phyloP scores from a whole-genome alignment of 179 eudicot species.

The Monotropa hypopitys region DNA sequence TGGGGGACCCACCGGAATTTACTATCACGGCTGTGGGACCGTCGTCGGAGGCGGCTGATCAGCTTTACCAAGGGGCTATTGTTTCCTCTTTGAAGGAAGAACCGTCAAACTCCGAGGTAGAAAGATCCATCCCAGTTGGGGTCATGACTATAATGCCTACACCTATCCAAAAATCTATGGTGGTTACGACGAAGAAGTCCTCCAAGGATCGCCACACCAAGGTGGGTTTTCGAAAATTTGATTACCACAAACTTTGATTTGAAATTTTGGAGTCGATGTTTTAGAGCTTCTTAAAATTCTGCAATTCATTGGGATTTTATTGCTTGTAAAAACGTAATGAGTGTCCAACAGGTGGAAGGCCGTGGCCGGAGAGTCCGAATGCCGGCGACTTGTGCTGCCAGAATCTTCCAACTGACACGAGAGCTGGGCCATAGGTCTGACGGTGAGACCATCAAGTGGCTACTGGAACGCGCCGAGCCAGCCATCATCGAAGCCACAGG shows the following conservation, averaged over 20 bases:
- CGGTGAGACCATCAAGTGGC: constrained; percentile 37
- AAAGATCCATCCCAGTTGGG: constrained; percentile 10
- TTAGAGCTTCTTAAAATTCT: background rate
- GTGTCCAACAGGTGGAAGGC: constrained; percentile 21
- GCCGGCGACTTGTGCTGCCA: constrained; percentile 38
- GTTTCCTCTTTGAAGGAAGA: constrained; percentile 31
- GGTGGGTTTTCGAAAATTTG: background rate
- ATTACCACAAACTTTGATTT: no score
- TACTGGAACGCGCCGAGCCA: constrained; percentile 30
- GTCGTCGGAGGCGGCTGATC: background rate
- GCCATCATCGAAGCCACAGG: constrained; percentile 36
- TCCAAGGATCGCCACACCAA: constrained; percentile 37
- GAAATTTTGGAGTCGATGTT: background rate
- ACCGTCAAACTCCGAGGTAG: constrained; percentile 23
- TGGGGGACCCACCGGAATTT: background rate
- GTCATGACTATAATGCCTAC: background rate
- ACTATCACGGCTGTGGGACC: constrained; percentile 6
- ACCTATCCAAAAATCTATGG: background rate
- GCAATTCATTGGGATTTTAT: background rate
- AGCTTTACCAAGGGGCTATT: background rate
- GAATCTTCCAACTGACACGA: constrained; percentile 33
- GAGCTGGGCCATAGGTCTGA: constrained; percentile 32
- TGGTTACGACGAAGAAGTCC: constrained; percentile 1
- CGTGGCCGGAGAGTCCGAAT: constrained; percentile 37
- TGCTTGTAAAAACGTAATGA: background rate